Base-by-base conservation (phyloP, 208 protist species). In the Sergeia podlipaevii region DNA sequence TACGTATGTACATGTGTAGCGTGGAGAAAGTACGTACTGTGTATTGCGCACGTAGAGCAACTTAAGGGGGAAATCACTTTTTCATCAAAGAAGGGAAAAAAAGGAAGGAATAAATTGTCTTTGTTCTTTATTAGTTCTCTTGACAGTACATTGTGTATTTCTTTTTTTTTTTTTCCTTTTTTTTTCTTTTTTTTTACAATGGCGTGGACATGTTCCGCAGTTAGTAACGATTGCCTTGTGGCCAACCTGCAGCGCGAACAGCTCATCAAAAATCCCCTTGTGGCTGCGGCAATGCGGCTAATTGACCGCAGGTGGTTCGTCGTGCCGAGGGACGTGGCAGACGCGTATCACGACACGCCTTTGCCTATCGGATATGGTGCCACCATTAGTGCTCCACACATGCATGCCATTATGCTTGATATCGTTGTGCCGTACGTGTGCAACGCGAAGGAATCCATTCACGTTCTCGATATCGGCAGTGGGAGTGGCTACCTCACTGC, bases 381-480 rank as follows among this genome's bases (percentile, higher is more conserved):
- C 8, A 93, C 91, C 2, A 95, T 95, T 47, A 93, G 85, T 39
- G 91, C 91, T 0, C 91, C 91, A 13, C 91, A 96, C 62, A 96
- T 96, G 85, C 91, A 96, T 56, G 91, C 88, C 4, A 91, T 88
- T 20, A 89, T 85, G 72, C 43, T 94, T 15, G 79, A 95, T 43
- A 36, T 90, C n/a, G 47, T 93, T 17, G 53, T 65, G 17, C 64
- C 80, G 18, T 80, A 79, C 23, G 32, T 93, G 5, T 33, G 60
- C 10, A 56, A 24, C 45, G 33, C 27, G 37, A 56, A 44, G 17
- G 28, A 15, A 20, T 37, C 59, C 13, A 36, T 85, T 38, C 61
- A 63, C 1, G 74, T 83, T 26, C 58, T 96, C 20, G 91, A 96
- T 61, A 54, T 93, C 20, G 91, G 91, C 43, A 92, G 84, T 42